These are phyloP conservation scores for Elasticomyces elasticus DNA, from an alignment of 495 filamentous ascomycete genomes.

Conservation along the genomic window DNA sequence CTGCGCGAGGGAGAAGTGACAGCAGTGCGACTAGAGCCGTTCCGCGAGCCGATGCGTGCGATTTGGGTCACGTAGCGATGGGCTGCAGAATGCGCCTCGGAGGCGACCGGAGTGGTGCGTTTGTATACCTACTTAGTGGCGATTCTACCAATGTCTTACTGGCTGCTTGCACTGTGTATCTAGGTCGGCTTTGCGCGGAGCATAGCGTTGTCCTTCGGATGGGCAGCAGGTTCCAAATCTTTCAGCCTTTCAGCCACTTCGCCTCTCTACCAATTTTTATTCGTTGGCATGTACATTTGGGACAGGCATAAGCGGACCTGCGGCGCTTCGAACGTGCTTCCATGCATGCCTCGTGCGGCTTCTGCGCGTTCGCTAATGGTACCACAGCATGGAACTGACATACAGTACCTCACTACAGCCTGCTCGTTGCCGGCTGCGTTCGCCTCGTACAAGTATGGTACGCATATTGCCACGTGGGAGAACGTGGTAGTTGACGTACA, in stretches of 20 bases:
- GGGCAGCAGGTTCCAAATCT: not conserved
- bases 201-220: slow-evolving; percentile 3
- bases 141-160: not conserved
- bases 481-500: not conserved
- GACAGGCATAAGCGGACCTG: too few species aligned
- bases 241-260: not conserved
- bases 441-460: not conserved
- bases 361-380: too few species aligned
- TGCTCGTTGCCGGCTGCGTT: not conserved
- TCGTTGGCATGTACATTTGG: too few species aligned
- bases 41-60: not conserved
- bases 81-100: not conserved
- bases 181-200: slow-evolving; percentile 1
- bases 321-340: too few species aligned
- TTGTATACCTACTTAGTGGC: slow-evolving; percentile 5
- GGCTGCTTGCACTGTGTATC: slow-evolving; percentile 2
- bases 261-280: too few species aligned
- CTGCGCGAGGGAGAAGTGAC: not conserved
- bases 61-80: not conserved
- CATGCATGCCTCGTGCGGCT: too few species aligned
- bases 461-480: not conserved
- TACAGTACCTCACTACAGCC: not conserved
- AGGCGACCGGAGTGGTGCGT: not conserved
- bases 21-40: not conserved
- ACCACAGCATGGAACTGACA: too few species aligned